Conservation (phyloP, 176 grass and related monocot genomes). For the Oryza punctata region DNA sequence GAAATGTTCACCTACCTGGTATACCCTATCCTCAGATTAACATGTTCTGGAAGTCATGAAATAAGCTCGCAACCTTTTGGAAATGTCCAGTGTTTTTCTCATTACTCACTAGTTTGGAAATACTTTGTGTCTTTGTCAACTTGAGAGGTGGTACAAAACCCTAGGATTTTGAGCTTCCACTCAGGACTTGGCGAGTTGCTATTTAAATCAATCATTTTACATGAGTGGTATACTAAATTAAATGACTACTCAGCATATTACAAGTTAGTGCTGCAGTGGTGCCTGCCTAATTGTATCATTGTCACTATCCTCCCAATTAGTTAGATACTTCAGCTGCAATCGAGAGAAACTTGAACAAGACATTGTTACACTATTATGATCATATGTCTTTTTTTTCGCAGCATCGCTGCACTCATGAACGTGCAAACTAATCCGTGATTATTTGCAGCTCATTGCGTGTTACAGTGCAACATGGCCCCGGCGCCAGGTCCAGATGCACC, state of each 20-base stretch:
- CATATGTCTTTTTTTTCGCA: background rate
- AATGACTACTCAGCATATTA: background rate
- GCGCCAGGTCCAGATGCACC: conserved; percentile 45
- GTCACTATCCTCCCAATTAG: background rate
- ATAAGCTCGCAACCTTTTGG: background rate
- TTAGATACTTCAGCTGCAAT: background rate
- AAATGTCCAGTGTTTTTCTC: background rate
- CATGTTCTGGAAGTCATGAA: background rate
- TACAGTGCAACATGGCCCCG: conserved; percentile 49
- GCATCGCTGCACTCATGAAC: background rate
- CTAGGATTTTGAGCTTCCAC: background rate
- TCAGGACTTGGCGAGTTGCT: too few relatives aligned
- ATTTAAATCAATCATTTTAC: too few relatives aligned
- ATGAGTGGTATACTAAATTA: too few relatives aligned
- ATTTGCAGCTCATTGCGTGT: conserved; percentile 48
- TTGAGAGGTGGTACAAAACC: background rate
- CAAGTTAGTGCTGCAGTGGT: background rate
- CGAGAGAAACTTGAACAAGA: background rate
- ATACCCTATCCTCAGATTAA: background rate
- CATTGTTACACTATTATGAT: background rate
- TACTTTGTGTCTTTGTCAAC: background rate
- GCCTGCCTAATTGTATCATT: background rate
- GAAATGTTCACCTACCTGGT: background rate
- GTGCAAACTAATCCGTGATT: conserved; percentile 1
- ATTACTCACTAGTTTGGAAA: background rate